A percentile compares a stretch with the other conserved stretches of the same genome.
These are phyloP conservation scores for Panaeolus cyanescens DNA, from an alignment of 768 basidiomycete species.

Conservation along the genomic window DNA sequence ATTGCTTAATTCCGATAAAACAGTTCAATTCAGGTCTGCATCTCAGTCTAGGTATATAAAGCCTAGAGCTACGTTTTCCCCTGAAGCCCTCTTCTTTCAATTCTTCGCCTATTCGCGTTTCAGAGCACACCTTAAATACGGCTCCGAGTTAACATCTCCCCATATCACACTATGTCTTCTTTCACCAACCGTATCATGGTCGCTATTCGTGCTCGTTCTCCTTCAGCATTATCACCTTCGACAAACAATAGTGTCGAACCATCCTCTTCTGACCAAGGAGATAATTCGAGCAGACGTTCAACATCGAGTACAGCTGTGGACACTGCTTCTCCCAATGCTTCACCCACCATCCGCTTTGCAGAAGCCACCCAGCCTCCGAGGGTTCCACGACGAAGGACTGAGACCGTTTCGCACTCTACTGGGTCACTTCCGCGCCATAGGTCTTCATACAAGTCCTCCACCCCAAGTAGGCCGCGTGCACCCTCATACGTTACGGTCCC, in stretches of 20 bases:
- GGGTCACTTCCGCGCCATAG: not conserved
- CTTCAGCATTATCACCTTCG: not conserved
- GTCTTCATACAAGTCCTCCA: not conserved
- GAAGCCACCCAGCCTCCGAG: not conserved
- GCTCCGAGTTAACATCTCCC: not conserved
- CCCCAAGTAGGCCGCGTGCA: not conserved
- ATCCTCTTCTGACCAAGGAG: not conserved
- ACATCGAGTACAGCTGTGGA: not conserved
- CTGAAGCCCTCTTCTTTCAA: not conserved
- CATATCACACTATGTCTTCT: not conserved
- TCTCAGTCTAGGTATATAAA: constrained; percentile 1
- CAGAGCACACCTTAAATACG: not conserved
- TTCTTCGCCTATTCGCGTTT: not conserved
- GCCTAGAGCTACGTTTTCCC: not conserved
- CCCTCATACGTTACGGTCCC: not conserved
- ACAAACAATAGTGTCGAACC: not conserved
- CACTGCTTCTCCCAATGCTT: not conserved
- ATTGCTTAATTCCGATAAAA: not conserved
- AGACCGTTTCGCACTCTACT: not conserved
- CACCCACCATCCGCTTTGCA: not conserved
- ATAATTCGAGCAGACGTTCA: not conserved
- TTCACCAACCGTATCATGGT: not conserved
- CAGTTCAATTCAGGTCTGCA: not conserved
- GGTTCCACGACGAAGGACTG: not conserved
- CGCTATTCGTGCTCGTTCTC: not conserved